A percentile compares a stretch with the other conserved stretches of the same genome.
phyloP scores from a whole-genome alignment of 1,139 yeast species.

The Yamadazyma membranifaciens region DNA sequence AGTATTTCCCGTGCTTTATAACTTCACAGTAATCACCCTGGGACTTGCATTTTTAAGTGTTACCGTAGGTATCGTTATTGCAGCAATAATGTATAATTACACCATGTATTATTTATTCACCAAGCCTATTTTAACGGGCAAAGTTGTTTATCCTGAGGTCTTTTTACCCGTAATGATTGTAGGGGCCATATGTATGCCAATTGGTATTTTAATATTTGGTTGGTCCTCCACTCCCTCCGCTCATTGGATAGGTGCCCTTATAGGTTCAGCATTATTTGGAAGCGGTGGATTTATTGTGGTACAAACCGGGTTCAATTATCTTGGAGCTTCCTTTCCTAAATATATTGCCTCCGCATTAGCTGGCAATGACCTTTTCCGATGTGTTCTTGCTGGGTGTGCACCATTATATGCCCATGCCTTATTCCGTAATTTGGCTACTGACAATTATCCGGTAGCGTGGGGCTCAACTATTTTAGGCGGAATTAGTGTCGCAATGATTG shows the following conservation, averaged over 20 bases:
- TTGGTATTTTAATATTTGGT: conserved; percentile 47
- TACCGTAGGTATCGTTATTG: conserved; percentile 40
- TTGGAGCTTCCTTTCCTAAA: conserved; percentile 31
- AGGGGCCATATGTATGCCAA: conserved; percentile 42
- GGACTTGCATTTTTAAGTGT: conserved; percentile 23
- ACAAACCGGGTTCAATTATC: conserved; percentile 37
- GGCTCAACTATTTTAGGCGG: too few relatives aligned
- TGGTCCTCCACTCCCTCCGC: conserved; percentile 43
- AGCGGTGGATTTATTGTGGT: conserved; percentile 39
- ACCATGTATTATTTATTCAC: conserved; percentile 23
- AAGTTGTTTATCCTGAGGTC: conserved; percentile 34
- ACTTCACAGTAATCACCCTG: conserved; percentile 27
- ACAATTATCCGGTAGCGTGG: too few relatives aligned
- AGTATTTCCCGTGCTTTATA: conserved; percentile 20
- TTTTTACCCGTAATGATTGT: conserved; percentile 44
- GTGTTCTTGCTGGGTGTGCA: conserved; percentile 46
- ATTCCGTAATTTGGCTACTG: too few relatives aligned
- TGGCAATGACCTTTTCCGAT: conserved; percentile 53
- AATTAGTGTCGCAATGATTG: too few relatives aligned
- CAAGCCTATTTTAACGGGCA: conserved; percentile 20
- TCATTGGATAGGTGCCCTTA: conserved; percentile 42
- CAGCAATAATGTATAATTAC: conserved; percentile 23
- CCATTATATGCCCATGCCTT: too few relatives aligned
- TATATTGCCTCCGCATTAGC: conserved; percentile 61
- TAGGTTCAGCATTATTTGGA: conserved; percentile 42